phyloP scores from a whole-genome alignment of 2,329 filamentous ascomycete genomes.

The Daldinia sp. region DNA sequence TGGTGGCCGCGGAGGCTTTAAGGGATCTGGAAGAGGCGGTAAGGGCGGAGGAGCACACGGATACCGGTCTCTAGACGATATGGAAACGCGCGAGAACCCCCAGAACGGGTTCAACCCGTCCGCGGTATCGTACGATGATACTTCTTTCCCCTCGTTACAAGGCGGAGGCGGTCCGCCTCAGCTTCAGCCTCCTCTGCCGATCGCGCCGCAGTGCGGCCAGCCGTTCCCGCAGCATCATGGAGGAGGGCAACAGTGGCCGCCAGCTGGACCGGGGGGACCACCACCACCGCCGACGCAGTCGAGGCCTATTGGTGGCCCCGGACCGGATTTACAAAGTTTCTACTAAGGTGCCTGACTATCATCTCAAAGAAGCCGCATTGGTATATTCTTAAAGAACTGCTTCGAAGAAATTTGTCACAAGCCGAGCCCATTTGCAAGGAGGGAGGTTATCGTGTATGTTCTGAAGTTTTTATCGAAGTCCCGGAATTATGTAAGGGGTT shows the following conservation, averaged over 20 bases:
- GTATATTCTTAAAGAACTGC: background rate
- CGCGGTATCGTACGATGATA: constrained; percentile 62
- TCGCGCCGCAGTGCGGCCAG: constrained; percentile 38
- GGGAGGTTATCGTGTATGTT: background rate
- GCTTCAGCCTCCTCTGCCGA: constrained; percentile 24
- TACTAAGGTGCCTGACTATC: constrained; percentile 48
- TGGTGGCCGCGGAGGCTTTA: constrained; percentile 53
- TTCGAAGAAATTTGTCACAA: background rate
- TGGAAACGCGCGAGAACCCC: constrained; percentile 62
- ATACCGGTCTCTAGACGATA: constrained; percentile 77
- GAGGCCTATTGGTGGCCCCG: constrained; percentile 40
- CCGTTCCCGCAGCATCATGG: constrained; percentile 40
- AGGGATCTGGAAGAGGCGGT: constrained; percentile 52
- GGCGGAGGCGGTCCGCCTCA: constrained; percentile 39
- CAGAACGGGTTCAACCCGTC: constrained; percentile 56
- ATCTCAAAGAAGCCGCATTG: background rate
- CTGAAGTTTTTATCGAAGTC: background rate
- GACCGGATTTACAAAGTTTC: constrained; percentile 57
- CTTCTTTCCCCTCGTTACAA: constrained; percentile 49
- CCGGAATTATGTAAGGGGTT: background rate
- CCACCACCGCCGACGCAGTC: constrained; percentile 4
- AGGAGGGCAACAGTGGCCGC: constrained; percentile 41
- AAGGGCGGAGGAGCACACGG: constrained; percentile 54
- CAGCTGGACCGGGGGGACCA: constrained; percentile 36
- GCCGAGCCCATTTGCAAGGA: too few relatives aligned